Evolutionary conservation across 495 filamentous ascomycete genomes (phyloP).

Genomic region (Penicillium mononematosum): DNA sequence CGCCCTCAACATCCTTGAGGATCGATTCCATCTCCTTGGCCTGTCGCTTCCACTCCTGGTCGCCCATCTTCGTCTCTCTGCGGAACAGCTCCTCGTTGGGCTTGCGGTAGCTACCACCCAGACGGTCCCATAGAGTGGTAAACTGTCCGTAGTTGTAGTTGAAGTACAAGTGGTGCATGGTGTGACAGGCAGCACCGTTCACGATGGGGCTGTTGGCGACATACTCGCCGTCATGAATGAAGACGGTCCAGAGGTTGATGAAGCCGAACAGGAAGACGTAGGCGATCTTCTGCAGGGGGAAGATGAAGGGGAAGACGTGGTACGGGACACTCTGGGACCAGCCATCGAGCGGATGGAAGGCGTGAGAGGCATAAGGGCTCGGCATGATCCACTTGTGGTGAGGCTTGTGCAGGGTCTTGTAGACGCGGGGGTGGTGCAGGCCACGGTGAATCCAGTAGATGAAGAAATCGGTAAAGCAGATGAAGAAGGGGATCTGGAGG

Average conservation of each 20-base stretch:
- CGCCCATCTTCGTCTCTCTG: slow-evolving; percentile 83
- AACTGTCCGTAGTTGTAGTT: slow-evolving; percentile 99
- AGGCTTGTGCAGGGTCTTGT: slow-evolving; percentile 90
- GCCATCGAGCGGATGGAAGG: slow-evolving; percentile 94
- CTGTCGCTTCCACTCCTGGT: slow-evolving; percentile 78
- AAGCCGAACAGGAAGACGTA: slow-evolving; percentile 85
- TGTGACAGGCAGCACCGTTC: slow-evolving; percentile 95
- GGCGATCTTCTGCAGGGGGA: slow-evolving; percentile 88
- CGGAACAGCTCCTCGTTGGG: slow-evolving; percentile 86
- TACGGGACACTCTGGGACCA: slow-evolving; percentile 91
- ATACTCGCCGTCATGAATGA: slow-evolving; percentile 98
- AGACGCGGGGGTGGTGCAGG: slow-evolving; percentile 78
- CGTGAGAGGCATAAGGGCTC: slow-evolving; percentile 86
- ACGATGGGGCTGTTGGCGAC: slow-evolving; percentile 82
- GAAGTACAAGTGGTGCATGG: slow-evolving; percentile 97
- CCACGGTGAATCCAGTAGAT: slow-evolving; percentile 96
- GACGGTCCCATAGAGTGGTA: slow-evolving; percentile 90
- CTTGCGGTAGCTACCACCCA: slow-evolving; percentile 84
- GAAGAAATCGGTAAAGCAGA: slow-evolving; percentile 86
- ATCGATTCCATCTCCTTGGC: slow-evolving; percentile 82
- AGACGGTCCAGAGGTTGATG: slow-evolving; percentile 95
- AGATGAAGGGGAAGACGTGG: slow-evolving; percentile 90
- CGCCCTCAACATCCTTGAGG: slow-evolving; percentile 80
- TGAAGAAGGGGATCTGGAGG: slow-evolving; percentile 87
- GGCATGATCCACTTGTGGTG: slow-evolving; percentile 99